Conservation (phyloP, 768 basidiomycete species). For the Multifurca ochricompacta region DNA sequence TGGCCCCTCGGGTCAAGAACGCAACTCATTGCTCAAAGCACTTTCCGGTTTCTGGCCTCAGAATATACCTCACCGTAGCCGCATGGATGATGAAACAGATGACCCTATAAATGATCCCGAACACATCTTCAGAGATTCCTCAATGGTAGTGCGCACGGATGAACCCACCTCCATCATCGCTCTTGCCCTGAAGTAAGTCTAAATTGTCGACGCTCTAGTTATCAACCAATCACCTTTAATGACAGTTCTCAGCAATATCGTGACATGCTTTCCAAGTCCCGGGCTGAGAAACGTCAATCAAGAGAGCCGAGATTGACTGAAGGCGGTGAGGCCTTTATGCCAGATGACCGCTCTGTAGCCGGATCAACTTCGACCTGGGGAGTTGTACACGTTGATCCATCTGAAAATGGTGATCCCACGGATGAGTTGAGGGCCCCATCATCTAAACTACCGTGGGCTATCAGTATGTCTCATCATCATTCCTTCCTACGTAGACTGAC, state of each 20-base stretch:
- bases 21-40: constrained; percentile 73
- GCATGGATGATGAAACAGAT: constrained; percentile 52
- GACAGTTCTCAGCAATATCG: constrained; percentile 73
- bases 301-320: constrained; percentile 49
- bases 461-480: constrained; percentile 43
- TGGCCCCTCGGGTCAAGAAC: constrained; percentile 45
- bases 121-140: constrained; percentile 90
- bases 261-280: constrained; percentile 69
- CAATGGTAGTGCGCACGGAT: constrained; percentile 91
- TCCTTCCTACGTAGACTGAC: constrained; percentile 6
- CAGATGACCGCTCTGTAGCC: constrained; percentile 73
- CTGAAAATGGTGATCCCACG: constrained; percentile 59
- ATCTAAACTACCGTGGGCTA: constrained; percentile 74
- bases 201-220: neutral
- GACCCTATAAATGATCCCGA: constrained; percentile 74
- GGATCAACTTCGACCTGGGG: constrained; percentile 91
- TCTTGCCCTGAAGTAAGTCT: constrained; percentile 73
- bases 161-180: constrained; percentile 98
- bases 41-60: constrained; percentile 77
- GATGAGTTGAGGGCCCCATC: constrained; percentile 71
- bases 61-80: constrained; percentile 40
- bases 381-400: constrained; percentile 74
- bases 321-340: constrained; percentile 83
- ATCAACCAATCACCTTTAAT: neutral
- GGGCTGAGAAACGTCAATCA: constrained; percentile 66